phyloP scores from a whole-genome alignment of 345 rosid genomes.

The Ceriops decandra region DNA sequence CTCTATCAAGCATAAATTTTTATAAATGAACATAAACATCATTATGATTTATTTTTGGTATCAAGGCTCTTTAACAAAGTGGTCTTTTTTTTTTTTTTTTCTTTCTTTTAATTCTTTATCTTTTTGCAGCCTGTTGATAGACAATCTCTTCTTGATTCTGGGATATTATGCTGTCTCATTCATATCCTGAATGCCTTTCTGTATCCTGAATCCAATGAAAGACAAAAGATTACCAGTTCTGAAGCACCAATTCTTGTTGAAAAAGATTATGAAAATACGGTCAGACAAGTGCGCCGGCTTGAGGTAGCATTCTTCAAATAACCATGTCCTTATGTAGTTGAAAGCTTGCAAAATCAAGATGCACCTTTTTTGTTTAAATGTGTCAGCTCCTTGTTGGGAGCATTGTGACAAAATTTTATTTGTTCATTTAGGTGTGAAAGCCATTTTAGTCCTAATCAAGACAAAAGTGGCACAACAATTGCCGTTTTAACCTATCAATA shows the following conservation, averaged over 20 bases:
- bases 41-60: neutral
- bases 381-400: too few species aligned
- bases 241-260: conserved; percentile 38
- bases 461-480: too few species aligned
- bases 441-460: too few species aligned
- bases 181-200: conserved; percentile 72
- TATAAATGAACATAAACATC: neutral
- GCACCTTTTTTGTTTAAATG: too few species aligned
- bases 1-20: neutral
- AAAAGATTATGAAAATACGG: conserved; percentile 36
- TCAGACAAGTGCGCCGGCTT: conserved; percentile 56
- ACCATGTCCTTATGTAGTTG: conserved; percentile 5
- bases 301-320: conserved; percentile 52
- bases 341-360: too few species aligned
- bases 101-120: conserved; percentile 6
- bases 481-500: too few species aligned
- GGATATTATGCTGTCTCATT: conserved; percentile 94
- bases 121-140: conserved; percentile 83
- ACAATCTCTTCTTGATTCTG: conserved; percentile 98
- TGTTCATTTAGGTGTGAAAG: too few species aligned
- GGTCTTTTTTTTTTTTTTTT: neutral
- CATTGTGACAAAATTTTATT: too few species aligned
- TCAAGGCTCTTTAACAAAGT: neutral
- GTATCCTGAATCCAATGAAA: conserved; percentile 46
- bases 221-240: conserved; percentile 26